phyloP scores from a whole-genome alignment of 2,329 filamentous ascomycete species.

The Zymoseptoria pseudotritici region DNA sequence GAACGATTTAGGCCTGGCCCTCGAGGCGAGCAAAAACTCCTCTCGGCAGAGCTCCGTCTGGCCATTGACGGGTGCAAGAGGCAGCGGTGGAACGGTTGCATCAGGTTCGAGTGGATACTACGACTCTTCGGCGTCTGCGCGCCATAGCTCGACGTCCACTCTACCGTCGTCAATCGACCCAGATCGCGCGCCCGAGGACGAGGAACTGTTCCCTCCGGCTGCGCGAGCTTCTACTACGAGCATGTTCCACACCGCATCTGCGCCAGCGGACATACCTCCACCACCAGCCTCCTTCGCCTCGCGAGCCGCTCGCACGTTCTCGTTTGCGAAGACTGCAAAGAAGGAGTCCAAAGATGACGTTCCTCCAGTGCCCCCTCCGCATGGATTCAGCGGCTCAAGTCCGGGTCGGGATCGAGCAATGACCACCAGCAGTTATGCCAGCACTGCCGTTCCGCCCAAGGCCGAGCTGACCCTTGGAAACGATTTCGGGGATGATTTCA shows the following conservation, averaged over 20 bases:
- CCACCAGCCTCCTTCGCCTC: constrained; percentile 29
- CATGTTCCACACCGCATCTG: constrained; percentile 36
- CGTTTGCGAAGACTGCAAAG: constrained; percentile 38
- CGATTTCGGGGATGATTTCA: constrained; percentile 29
- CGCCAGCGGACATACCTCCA: constrained; percentile 28
- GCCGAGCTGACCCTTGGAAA: constrained; percentile 23
- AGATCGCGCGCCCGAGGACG: constrained; percentile 28
- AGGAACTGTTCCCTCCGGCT: constrained; percentile 27
- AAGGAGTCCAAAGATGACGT: constrained; percentile 23
- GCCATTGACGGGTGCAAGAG: constrained; percentile 33
- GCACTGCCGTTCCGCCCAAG: constrained; percentile 30
- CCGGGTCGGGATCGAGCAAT: constrained; percentile 35
- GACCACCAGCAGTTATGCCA: constrained; percentile 34
- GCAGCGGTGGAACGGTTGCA: constrained; percentile 43
- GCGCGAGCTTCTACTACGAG: constrained; percentile 31
- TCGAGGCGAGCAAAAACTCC: constrained; percentile 11
- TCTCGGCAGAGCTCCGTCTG: constrained; percentile 1
- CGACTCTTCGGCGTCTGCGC: constrained; percentile 39
- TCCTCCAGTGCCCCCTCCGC: constrained; percentile 14
- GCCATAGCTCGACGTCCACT: constrained; percentile 49
- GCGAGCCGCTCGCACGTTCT: constrained; percentile 46
- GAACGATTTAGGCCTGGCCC: constrained; percentile 24
- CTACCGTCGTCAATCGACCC: constrained; percentile 48
- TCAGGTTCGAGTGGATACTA: constrained; percentile 40
- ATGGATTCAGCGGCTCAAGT: constrained; percentile 9